These are phyloP conservation scores for Tricholoma hemisulphureum DNA, from an alignment of 768 basidiomycete genomes.

Conservation along the genomic window DNA sequence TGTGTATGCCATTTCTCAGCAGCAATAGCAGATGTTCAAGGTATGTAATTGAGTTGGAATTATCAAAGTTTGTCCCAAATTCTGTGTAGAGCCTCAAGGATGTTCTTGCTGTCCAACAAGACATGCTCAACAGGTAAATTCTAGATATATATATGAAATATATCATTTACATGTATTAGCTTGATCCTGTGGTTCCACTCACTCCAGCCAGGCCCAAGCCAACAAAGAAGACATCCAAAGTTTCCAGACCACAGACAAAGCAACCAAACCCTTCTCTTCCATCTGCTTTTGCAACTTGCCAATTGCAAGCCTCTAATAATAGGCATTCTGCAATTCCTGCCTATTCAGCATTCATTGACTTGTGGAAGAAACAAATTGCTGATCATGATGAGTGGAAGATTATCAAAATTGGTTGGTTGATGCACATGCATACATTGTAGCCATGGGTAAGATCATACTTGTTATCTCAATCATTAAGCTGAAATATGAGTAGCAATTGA, in stretches of 20 bases:
- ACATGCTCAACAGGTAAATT: not conserved
- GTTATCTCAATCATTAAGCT: not conserved
- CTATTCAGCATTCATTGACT: not conserved
- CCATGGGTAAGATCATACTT: constrained; percentile 16
- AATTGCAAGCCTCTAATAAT: not conserved
- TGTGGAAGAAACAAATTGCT: too few relatives aligned
- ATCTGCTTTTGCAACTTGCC: not conserved
- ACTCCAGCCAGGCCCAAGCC: not conserved
- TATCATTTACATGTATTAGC: not conserved
- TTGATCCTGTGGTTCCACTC: not conserved
- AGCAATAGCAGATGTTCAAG: not conserved
- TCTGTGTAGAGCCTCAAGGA: not conserved
- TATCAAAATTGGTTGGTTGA: constrained; percentile 11
- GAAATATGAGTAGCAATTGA: constrained; percentile 11
- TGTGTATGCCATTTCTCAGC: not conserved
- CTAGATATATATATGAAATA: not conserved
- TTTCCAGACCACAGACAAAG: not conserved
- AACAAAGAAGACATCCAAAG: not conserved
- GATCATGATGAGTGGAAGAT: constrained; percentile 6
- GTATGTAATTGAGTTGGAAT: not conserved
- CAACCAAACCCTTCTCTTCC: not conserved
- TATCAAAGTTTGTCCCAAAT: not conserved
- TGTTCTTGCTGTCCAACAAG: not conserved
- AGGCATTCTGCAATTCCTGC: not conserved
- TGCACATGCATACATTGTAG: constrained; percentile 12